Evolutionary conservation across 352 stramenopile species (phyloP).

Genomic region (Pythium dissotocum): DNA sequence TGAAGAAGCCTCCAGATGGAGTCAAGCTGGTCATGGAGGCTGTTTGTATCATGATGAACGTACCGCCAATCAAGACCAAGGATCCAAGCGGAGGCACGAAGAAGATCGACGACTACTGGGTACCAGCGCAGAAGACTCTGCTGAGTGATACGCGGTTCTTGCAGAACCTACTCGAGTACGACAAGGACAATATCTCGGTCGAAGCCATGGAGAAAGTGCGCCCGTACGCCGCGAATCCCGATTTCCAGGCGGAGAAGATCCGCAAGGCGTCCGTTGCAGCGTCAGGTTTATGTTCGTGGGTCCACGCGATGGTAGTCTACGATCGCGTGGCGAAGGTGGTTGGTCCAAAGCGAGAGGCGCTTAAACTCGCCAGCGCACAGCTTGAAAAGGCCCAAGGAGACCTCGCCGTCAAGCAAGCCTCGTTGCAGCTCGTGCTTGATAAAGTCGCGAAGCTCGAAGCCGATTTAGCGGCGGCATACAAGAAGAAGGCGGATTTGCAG

Average conservation of each 20-base stretch:
- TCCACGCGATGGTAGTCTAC: constrained; percentile 97
- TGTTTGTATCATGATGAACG: constrained; percentile 95
- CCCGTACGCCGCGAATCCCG: constrained; percentile 79
- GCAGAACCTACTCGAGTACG: constrained; percentile 93
- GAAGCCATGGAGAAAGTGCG: constrained; percentile 92
- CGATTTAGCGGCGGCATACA: constrained; percentile 88
- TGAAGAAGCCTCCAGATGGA: constrained; percentile 94
- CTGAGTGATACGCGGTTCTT: constrained; percentile 93
- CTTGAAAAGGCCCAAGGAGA: constrained; percentile 86
- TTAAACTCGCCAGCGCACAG: constrained; percentile 88
- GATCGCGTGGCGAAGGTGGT: constrained; percentile 93
- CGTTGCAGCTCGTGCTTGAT: constrained; percentile 91
- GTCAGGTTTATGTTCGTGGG: constrained; percentile 93
- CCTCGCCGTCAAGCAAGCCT: constrained; percentile 89
- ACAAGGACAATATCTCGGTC: constrained; percentile 94
- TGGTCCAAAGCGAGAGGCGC: constrained; percentile 90
- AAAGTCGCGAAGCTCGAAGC: constrained; percentile 90
- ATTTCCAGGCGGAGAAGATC: constrained; percentile 94
- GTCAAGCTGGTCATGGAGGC: constrained; percentile 96
- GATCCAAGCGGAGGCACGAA: constrained; percentile 90
- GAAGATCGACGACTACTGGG: constrained; percentile 96
- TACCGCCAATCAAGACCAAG: constrained; percentile 91
- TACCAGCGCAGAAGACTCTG: constrained; percentile 90
- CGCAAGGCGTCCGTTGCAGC: constrained; percentile 94
- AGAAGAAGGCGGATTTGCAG: constrained; percentile 91